Percentiles rank a stretch among this genome's conserved stretches.
Conservation (phyloP, 225 moss, liverwort and hornwort genomes). For the Asterella californica region DNA sequence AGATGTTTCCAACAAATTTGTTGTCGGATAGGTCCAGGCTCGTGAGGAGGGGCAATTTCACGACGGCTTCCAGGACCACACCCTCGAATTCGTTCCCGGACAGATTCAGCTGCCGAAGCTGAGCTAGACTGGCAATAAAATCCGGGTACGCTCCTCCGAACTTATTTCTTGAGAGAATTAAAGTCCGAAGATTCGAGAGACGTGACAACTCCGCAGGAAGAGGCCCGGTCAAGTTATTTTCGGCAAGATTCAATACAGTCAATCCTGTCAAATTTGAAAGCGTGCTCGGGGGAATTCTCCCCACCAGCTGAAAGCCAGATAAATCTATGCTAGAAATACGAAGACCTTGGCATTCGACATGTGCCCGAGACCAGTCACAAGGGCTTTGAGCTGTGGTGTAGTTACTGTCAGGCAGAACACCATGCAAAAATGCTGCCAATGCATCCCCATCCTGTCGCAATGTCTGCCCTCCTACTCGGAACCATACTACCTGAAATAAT, state of each 20-base stretch:
- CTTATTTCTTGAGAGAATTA: conserved; percentile 19
- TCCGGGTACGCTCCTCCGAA: background rate
- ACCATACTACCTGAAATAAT: background rate
- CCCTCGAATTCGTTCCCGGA: conserved; percentile 22
- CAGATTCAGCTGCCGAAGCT: conserved; percentile 13
- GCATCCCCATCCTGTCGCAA: background rate
- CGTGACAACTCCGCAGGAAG: conserved; percentile 5
- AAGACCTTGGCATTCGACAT: background rate
- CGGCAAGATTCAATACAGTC: conserved; percentile 22
- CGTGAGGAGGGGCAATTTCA: background rate
- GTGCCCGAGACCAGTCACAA: background rate
- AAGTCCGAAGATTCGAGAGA: background rate
- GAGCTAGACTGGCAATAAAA: background rate
- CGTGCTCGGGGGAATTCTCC: conserved; percentile 10
- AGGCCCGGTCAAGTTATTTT: conserved; percentile 3
- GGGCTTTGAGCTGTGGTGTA: background rate
- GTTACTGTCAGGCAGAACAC: background rate
- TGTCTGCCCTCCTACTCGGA: background rate
- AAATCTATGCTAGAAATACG: conserved; percentile 2
- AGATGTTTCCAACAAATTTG: background rate
- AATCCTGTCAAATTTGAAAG: conserved; percentile 26
- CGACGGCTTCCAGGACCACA: background rate
- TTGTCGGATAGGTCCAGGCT: conserved; percentile 4
- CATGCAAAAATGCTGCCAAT: background rate
- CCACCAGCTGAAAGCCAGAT: background rate